Base-by-base conservation (phyloP, 2,329 filamentous ascomycete species). In the Davidsoniella neocaledoniae region DNA sequence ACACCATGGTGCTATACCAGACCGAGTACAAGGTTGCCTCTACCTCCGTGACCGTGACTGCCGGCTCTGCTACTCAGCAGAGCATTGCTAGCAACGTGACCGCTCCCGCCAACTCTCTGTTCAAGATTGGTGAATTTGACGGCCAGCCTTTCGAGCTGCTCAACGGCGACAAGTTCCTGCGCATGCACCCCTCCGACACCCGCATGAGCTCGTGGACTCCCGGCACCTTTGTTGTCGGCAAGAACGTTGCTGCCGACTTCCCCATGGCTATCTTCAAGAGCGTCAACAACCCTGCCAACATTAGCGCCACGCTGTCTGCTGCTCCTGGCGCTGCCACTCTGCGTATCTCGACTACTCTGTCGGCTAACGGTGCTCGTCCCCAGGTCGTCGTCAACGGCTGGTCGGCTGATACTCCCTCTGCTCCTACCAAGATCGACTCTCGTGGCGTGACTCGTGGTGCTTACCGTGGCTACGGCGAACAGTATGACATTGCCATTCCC, bases 1-100 rank as follows among this genome's bases (percentile, higher is more conserved):
- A 82, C 63, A 80, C 74, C n/a, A 79, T 80, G 69, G 71, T 78
- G 4, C 68, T 82, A 37, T 79, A 79, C 61, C 74, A 76, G 55
- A 70, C 66, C 16, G 76, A 79, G 59, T 71, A 71, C 58, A 66
- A 69, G 54, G 72, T 78, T 7, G 73, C 71, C 3, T 66, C 67
- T 2, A 62, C 65, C 21, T 65, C 62, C 5, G 70, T 75, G 14
- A 64, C 62, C 0, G 73, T 79, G 39, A 64, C 63, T 2, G 70
- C 71, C 1, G 74, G 74, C 4, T 60, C 61, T 29, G 66, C 67
- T 1, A 67, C 67, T 0, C 68, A 65, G 2, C 66, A 68, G 46
- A 68, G 71, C 57, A 77, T 79, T 43, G 67, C 70, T 2, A 70
- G 69, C 29, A 64, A 65, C 1, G 29, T 62, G 52, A 67, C 68